Conservation (phyloP, 805 yeast species). For the Lipomyces lipofer region DNA sequence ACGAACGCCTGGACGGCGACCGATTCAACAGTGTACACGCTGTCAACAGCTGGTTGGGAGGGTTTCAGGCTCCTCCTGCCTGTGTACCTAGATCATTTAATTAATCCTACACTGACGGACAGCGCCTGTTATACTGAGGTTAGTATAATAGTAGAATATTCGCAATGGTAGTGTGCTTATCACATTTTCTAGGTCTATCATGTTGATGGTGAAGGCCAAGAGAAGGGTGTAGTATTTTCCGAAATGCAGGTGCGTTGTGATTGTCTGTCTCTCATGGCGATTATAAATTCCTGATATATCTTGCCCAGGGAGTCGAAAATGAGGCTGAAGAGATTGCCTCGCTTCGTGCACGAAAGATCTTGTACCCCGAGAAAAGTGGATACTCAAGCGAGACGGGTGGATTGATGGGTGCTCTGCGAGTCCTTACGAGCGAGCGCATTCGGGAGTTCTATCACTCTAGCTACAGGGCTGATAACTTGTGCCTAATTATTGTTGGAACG, state of each 20-base stretch:
- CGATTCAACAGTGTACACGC: conserved; percentile 91
- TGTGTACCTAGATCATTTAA: conserved; percentile 82
- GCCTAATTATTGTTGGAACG: conserved; percentile 81
- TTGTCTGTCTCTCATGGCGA: no score
- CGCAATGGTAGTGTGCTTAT: background rate
- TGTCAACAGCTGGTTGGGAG: conserved; percentile 93
- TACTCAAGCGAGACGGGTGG: conserved; percentile 96
- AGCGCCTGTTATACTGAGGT: conserved; percentile 84
- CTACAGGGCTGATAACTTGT: conserved; percentile 82
- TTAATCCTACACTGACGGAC: conserved; percentile 83
- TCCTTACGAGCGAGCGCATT: conserved; percentile 70
- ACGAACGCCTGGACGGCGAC: conserved; percentile 98
- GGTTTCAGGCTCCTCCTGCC: conserved; percentile 86
- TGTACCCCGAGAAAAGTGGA: conserved; percentile 58
- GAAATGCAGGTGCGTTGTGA: no score
- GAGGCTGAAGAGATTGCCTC: conserved; percentile 60
- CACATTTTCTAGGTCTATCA: conserved; percentile 61
- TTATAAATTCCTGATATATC: no score
- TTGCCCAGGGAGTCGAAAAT: conserved; percentile 78
- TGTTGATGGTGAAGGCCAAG: conserved; percentile 85
- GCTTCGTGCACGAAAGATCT: conserved; percentile 34
- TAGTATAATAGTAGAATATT: background rate
- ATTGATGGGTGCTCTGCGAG: conserved; percentile 69
- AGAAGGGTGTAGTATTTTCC: conserved; percentile 93
- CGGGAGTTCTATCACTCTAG: conserved; percentile 66